phyloP scores from a whole-genome alignment of 1,284 basidiomycete species.

The Pisolithus thermaeus region DNA sequence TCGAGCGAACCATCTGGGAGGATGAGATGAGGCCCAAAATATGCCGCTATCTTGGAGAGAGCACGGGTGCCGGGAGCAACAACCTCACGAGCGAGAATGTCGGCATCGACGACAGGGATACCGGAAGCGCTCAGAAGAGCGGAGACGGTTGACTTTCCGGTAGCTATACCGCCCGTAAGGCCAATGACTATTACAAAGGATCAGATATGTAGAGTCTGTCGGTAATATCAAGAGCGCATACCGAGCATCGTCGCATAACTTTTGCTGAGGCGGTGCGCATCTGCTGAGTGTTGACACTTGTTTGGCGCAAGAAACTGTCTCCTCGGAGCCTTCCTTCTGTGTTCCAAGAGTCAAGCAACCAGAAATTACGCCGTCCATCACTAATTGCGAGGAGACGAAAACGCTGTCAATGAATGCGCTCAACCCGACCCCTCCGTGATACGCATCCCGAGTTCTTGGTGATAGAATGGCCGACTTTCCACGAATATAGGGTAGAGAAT shows the following conservation, averaged over 20 bases:
- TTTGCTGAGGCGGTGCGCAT: too few species aligned
- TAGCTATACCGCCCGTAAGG: slow-evolving; percentile 94
- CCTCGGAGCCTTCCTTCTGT: too few species aligned
- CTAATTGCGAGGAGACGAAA: too few species aligned
- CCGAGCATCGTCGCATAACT: not conserved
- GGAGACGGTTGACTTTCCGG: slow-evolving; percentile 93
- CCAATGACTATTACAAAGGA: slow-evolving; percentile 67
- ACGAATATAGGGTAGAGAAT: slow-evolving; percentile 53
- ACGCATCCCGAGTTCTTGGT: slow-evolving; percentile 51
- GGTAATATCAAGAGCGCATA: not conserved
- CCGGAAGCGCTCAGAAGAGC: slow-evolving; percentile 57
- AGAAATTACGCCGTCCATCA: too few species aligned
- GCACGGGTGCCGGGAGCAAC: slow-evolving; percentile 81
- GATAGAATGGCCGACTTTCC: slow-evolving; percentile 37
- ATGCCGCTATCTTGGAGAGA: slow-evolving; percentile 59
- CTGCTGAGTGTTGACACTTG: too few species aligned
- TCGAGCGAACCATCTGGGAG: slow-evolving; percentile 67
- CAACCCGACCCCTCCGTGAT: slow-evolving; percentile 39
- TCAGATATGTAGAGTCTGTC: not conserved
- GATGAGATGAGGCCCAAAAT: slow-evolving; percentile 73
- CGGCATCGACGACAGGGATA: slow-evolving; percentile 88
- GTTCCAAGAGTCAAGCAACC: too few species aligned
- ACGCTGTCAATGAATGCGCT: slow-evolving; percentile 33
- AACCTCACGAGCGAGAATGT: slow-evolving; percentile 83
- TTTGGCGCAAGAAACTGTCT: too few species aligned